Conservation (phyloP, 345 rosid species). For the Lagerstroemia speciosa region DNA sequence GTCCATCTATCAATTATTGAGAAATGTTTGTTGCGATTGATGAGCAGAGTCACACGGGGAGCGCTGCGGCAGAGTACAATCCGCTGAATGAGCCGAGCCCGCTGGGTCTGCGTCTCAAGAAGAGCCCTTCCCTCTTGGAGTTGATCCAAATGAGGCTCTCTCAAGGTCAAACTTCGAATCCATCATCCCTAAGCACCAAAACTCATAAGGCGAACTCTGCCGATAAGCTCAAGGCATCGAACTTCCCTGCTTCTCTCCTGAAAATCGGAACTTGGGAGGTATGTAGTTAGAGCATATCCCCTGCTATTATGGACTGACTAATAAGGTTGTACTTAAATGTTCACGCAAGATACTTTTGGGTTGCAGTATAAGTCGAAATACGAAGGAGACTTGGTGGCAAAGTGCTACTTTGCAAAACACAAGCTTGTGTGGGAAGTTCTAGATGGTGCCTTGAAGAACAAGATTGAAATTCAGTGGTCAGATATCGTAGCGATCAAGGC, state of each 20-base stretch:
- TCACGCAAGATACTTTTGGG: not conserved
- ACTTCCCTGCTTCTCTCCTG: slow-evolving; percentile 50
- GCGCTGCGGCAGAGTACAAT: slow-evolving; percentile 11
- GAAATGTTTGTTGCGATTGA: not conserved
- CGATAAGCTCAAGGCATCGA: slow-evolving; percentile 64
- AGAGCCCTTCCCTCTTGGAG: slow-evolving; percentile 57
- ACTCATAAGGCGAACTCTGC: slow-evolving; percentile 11
- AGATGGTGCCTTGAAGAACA: slow-evolving; percentile 68
- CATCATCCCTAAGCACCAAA: slow-evolving; percentile 16
- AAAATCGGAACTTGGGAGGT: slow-evolving; percentile 78
- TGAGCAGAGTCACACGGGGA: slow-evolving; percentile 1
- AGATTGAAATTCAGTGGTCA: slow-evolving; percentile 78
- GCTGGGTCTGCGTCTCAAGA: slow-evolving; percentile 51
- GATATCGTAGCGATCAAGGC: slow-evolving; percentile 61
- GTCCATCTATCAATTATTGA: not conserved
- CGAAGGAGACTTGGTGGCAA: slow-evolving; percentile 70
- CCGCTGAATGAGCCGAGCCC: slow-evolving; percentile 64
- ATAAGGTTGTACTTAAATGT: not conserved
- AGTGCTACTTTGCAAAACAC: slow-evolving; percentile 72
- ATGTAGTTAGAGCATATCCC: not conserved
- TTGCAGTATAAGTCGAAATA: slow-evolving; percentile 53
- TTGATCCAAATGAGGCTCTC: slow-evolving; percentile 58
- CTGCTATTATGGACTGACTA: not conserved
- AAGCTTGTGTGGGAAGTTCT: slow-evolving; percentile 80
- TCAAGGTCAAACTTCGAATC: slow-evolving; percentile 19